Evolutionary conservation across 176 grass and related monocot species (phyloP).

Genomic region (Raddia guianensis): DNA sequence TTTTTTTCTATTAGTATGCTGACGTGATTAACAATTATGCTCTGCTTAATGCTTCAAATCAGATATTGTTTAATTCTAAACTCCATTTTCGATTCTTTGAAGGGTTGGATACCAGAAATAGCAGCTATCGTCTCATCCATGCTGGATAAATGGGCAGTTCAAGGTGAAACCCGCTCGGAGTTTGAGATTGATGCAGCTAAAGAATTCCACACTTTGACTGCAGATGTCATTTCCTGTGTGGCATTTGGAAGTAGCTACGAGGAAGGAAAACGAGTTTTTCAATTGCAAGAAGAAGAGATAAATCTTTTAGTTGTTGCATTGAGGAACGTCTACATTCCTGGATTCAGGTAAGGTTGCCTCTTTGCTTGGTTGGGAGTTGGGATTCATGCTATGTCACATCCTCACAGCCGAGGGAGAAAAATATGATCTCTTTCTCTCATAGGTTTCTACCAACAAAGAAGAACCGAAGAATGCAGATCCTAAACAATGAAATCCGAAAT

Average conservation of each 20-base stretch:
- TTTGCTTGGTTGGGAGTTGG: not conserved
- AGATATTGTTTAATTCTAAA: constrained; percentile 18
- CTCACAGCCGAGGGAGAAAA: not conserved
- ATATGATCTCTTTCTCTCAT: constrained; percentile 16
- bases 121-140: constrained; percentile 41
- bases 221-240: constrained; percentile 73
- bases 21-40: not conserved
- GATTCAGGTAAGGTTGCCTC: constrained; percentile 57
- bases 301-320: constrained; percentile 63
- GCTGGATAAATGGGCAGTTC: constrained; percentile 69
- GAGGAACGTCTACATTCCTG: constrained; percentile 75
- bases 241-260: constrained; percentile 87
- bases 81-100: not conserved
- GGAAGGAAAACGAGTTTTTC: constrained; percentile 70
- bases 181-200: constrained; percentile 72
- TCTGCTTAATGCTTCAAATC: not conserved
- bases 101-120: constrained; percentile 85
- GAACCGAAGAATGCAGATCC: constrained; percentile 50
- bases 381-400: not conserved
- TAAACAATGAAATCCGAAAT: constrained; percentile 64
- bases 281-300: constrained; percentile 70
- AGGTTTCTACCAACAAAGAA: constrained; percentile 91
- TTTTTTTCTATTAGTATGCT: constrained; percentile 3
- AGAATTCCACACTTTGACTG: constrained; percentile 60
- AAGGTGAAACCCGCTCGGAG: constrained; percentile 38